phyloP scores from a whole-genome alignment of 768 basidiomycete species.

The Gloeopeniophorella convolvens region DNA sequence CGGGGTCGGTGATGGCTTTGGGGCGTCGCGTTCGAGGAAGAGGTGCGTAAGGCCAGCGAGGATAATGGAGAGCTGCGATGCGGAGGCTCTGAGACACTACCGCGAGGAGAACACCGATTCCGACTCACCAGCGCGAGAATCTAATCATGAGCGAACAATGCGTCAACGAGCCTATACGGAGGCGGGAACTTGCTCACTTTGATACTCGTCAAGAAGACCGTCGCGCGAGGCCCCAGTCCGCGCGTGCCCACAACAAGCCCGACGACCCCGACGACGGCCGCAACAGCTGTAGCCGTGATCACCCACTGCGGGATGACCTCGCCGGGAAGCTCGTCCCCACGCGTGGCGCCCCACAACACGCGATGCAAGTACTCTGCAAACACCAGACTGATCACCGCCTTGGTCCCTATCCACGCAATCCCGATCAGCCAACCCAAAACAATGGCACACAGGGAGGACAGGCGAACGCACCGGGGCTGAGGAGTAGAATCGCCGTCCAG shows the following conservation, averaged over 20 bases:
- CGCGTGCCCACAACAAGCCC: neutral
- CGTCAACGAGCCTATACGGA: too few relatives aligned
- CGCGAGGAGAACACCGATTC: too few relatives aligned
- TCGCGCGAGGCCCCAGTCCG: conserved; percentile 2
- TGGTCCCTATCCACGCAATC: conserved; percentile 3
- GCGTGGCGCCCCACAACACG: conserved; percentile 1
- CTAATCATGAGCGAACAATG: too few relatives aligned
- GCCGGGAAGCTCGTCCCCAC: neutral
- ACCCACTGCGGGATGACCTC: conserved; percentile 5
- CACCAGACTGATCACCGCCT: conserved; percentile 10
- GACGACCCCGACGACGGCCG: neutral
- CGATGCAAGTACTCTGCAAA: conserved; percentile 5
- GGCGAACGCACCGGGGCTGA: neutral
- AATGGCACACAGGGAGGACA: neutral
- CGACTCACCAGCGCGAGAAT: too few relatives aligned
- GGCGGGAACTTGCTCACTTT: too few relatives aligned
- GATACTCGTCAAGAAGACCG: conserved; percentile 4
- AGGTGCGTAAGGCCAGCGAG: neutral
- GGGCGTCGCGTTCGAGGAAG: neutral
- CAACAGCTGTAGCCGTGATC: conserved; percentile 4
- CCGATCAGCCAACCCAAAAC: neutral
- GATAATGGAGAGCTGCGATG: neutral
- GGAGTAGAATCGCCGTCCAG: neutral
- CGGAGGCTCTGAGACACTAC: neutral
- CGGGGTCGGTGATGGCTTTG: neutral